Percentiles rank a stretch among this genome's conserved stretches.
phyloP scores from a whole-genome alignment of 495 filamentous ascomycete species.

The Hypoxylon lienhwacheense region DNA sequence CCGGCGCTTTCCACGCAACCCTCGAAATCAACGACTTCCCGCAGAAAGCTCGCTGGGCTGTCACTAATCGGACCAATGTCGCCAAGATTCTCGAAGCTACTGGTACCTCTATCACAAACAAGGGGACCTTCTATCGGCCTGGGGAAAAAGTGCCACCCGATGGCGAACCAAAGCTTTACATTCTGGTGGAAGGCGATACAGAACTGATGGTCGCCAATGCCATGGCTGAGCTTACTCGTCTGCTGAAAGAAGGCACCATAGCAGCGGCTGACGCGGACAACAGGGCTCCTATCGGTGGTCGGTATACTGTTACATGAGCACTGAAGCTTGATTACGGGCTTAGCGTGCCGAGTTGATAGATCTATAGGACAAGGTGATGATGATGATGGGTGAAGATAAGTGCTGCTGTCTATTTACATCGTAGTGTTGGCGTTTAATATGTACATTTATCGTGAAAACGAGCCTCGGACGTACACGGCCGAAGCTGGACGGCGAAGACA shows the following conservation, averaged over 20 bases:
- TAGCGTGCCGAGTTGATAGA: conserved; percentile 7
- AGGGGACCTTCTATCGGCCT: conserved; percentile 82
- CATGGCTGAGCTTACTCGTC: conserved; percentile 84
- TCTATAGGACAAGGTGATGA: conserved; percentile 6
- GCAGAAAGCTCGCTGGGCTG: conserved; percentile 97
- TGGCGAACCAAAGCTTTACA: conserved; percentile 88
- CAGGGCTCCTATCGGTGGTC: conserved; percentile 75
- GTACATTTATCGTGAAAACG: too few species aligned
- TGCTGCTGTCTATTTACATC: conserved; percentile 9
- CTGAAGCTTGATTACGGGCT: neutral
- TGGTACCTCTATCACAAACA: conserved; percentile 95
- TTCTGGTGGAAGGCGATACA: conserved; percentile 95
- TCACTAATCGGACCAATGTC: conserved; percentile 98
- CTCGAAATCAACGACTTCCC: conserved; percentile 99
- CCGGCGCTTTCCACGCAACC: conserved; percentile 94
- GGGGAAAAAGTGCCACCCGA: conserved; percentile 77
- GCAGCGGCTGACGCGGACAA: conserved; percentile 85
- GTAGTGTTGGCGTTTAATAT: conserved; percentile 18
- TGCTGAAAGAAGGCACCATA: conserved; percentile 90
- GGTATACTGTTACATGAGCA: conserved; percentile 81
- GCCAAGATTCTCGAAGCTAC: conserved; percentile 96
- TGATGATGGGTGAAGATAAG: neutral
- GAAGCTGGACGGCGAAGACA: neutral
- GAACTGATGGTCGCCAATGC: conserved; percentile 89
- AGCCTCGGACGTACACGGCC: conserved; percentile 8